Evolutionary conservation across 176 grass and related monocot species (phyloP).

Genomic region (Dendrocalamus sinicus): DNA sequence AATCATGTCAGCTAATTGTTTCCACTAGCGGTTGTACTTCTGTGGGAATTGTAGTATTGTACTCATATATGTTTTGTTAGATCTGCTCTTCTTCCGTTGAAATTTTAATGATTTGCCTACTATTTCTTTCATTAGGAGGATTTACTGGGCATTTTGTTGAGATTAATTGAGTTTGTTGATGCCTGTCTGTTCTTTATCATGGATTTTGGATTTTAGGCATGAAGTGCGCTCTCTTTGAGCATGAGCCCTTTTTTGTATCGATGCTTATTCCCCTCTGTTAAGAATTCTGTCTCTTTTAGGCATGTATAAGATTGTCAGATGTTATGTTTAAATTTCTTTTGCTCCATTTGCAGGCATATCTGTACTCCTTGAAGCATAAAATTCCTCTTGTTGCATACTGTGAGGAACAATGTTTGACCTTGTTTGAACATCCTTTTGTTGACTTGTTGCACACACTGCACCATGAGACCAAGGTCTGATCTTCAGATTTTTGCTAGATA

Average conservation of each 20-base stretch:
- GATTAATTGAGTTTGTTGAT: neutral
- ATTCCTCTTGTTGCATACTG: constrained; percentile 78
- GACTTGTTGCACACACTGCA: constrained; percentile 61
- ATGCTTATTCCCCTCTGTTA: neutral
- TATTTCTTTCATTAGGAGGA: constrained; percentile 29
- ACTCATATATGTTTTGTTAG: neutral
- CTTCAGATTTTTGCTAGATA: constrained; percentile 10
- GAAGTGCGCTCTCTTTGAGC: neutral
- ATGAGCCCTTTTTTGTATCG: neutral
- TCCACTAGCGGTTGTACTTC: constrained; percentile 14
- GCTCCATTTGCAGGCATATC: constrained; percentile 65
- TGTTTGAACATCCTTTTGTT: constrained; percentile 78
- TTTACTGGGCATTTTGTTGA: neutral
- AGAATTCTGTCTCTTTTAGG: neutral
- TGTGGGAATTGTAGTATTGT: neutral
- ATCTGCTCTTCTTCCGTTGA: constrained; percentile 13
- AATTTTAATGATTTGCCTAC: neutral
- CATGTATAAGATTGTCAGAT: neutral
- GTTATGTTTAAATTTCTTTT: constrained; percentile 9
- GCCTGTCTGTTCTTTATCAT: neutral
- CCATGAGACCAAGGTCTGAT: constrained; percentile 79
- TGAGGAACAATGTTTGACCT: constrained; percentile 70
- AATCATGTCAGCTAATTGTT: constrained; percentile 27
- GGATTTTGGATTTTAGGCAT: constrained; percentile 26
- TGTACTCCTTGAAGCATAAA: constrained; percentile 77